phyloP scores from a whole-genome alignment of 2,329 filamentous ascomycete species.

The Apiospora rasikravindrae region DNA sequence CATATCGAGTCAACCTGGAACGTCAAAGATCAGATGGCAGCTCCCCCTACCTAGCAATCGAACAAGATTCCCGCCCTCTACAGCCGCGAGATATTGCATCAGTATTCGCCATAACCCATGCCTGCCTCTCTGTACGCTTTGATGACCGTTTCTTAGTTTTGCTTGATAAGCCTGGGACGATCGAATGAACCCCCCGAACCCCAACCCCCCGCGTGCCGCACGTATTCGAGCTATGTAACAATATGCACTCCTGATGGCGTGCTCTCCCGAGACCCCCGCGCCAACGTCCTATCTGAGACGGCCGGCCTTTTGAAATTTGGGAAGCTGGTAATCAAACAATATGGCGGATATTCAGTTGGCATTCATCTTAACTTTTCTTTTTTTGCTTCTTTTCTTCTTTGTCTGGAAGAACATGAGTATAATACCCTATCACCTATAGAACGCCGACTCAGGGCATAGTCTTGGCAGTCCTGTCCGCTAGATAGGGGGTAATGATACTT shows the following conservation, averaged over 20 bases:
- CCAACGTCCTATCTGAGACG: background rate
- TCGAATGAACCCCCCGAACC: background rate
- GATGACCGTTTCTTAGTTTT: background rate
- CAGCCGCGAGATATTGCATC: background rate
- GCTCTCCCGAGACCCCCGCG: background rate
- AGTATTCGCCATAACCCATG: conserved; percentile 8
- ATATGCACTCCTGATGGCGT: conserved; percentile 1
- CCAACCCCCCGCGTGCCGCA: background rate
- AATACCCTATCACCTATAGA: too few relatives aligned
- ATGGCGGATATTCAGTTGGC: too few relatives aligned
- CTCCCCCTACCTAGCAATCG: background rate
- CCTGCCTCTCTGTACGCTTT: background rate
- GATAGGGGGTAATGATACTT: too few relatives aligned
- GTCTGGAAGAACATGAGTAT: too few relatives aligned
- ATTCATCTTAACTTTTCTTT: background rate
- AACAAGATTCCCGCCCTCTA: background rate
- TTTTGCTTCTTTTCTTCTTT: too few relatives aligned
- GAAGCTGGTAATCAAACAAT: background rate
- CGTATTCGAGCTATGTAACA: background rate
- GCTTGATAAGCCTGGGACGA: background rate
- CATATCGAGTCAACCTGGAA: background rate
- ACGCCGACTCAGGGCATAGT: too few relatives aligned
- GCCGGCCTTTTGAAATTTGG: background rate
- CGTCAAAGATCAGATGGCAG: background rate
- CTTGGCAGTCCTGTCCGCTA: too few relatives aligned